Evolutionary conservation across 139 green algal genomes (phyloP).

Genomic region (Coelastrella sp.): DNA sequence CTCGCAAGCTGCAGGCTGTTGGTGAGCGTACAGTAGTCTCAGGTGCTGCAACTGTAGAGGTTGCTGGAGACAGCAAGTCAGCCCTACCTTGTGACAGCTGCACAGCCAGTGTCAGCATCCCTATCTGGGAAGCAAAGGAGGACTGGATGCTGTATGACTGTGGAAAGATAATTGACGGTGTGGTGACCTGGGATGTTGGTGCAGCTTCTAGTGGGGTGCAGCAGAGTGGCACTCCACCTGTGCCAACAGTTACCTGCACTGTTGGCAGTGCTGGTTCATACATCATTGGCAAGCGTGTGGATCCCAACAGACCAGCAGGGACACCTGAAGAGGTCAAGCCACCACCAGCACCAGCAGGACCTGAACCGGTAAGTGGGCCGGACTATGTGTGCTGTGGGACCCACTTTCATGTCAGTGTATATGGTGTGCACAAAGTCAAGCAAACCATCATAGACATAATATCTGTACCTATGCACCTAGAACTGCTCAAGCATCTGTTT

Average conservation of each 20-base stretch:
- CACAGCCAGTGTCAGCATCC: constrained; percentile 12
- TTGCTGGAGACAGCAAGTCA: too few species aligned
- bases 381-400: neutral
- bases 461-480: too few species aligned
- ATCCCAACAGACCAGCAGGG: neutral
- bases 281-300: neutral
- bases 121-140: neutral
- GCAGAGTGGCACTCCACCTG: neutral
- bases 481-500: too few species aligned
- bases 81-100: constrained; percentile 18
- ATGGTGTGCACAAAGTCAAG: too few species aligned
- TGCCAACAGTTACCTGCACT: neutral
- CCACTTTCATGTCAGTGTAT: too few species aligned
- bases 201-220: neutral
- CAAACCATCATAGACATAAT: too few species aligned
- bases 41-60: constrained; percentile 4
- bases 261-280: neutral
- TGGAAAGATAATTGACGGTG: neutral
- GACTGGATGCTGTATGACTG: constrained; percentile 22
- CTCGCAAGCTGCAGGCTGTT: constrained; percentile 7
- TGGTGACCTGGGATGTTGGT: neutral
- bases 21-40: neutral
- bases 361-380: neutral
- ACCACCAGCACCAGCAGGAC: neutral
- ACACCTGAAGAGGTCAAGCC: neutral